These are phyloP conservation scores for Chytridium lagenaria DNA, from an alignment of 371 early-diverging fungal genomes.

Conservation along the genomic window DNA sequence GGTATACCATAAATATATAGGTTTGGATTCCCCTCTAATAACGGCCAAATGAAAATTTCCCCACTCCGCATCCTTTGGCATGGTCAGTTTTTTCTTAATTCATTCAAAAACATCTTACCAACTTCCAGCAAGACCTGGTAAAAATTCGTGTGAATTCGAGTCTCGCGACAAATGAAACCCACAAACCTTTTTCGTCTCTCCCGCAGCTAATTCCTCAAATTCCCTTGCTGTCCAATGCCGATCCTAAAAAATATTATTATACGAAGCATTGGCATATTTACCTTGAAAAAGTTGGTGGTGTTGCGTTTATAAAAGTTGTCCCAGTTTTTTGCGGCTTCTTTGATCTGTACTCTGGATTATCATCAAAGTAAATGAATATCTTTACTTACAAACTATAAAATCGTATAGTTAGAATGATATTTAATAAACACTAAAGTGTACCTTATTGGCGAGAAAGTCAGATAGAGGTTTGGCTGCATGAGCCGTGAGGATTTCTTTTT, in stretches of 20 bases:
- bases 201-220: conserved; percentile 78
- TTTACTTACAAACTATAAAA: conserved; percentile 6
- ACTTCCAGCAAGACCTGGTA: conserved; percentile 27
- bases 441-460: conserved; percentile 22
- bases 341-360: background rate
- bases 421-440: too few species aligned
- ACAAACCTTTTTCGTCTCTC: conserved; percentile 31
- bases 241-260: conserved; percentile 51
- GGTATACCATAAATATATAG: conserved; percentile 29
- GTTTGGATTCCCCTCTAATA: conserved; percentile 62
- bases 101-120: background rate
- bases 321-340: conserved; percentile 36
- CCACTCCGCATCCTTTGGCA: conserved; percentile 88
- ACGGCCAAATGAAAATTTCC: conserved; percentile 95
- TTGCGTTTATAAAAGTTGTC: conserved; percentile 86
- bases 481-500: conserved; percentile 16
- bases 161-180: background rate
- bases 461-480: conserved; percentile 31
- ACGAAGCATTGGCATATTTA: conserved; percentile 2
- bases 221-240: conserved; percentile 96
- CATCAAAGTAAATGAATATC: background rate
- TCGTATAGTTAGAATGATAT: too few species aligned
- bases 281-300: conserved; percentile 90
- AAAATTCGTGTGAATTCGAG: conserved; percentile 14
- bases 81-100: background rate